phyloP scores from a whole-genome alignment of 148 eudicot species.

The Pouteria glomerata region DNA sequence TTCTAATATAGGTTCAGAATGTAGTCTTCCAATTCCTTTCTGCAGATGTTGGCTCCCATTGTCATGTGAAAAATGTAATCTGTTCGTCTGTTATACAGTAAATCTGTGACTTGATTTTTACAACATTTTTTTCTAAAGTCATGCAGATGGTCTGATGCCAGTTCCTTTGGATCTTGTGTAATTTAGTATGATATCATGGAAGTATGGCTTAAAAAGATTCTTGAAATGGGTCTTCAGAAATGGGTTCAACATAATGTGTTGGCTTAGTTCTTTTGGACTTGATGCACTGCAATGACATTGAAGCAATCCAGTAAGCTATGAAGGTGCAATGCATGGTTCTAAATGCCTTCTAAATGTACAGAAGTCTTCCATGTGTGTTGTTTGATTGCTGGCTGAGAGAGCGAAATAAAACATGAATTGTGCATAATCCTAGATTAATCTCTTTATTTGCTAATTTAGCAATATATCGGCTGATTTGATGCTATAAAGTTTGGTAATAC shows the following conservation, averaged over 20 bases:
- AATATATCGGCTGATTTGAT: conserved; percentile 9
- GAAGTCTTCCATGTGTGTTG: too few species aligned
- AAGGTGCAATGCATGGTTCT: background rate
- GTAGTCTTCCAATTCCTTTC: background rate
- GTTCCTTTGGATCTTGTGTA: background rate
- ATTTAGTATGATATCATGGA: background rate
- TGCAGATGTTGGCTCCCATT: background rate
- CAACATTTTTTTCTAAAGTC: background rate
- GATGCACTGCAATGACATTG: background rate
- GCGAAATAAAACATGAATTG: background rate
- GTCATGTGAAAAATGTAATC: background rate
- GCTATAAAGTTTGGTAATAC: conserved; percentile 13
- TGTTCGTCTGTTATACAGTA: background rate
- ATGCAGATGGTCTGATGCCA: background rate
- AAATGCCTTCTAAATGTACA: background rate
- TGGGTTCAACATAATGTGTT: background rate
- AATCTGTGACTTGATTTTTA: background rate
- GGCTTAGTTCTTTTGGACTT: background rate
- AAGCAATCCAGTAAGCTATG: background rate
- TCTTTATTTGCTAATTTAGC: background rate
- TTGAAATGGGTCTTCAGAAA: background rate
- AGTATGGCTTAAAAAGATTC: background rate
- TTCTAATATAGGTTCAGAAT: too few species aligned
- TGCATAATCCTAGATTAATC: background rate
- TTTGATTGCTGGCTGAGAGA: background rate